Base-by-base conservation (phyloP, 768 basidiomycete genomes). In the Mycena maculata region DNA sequence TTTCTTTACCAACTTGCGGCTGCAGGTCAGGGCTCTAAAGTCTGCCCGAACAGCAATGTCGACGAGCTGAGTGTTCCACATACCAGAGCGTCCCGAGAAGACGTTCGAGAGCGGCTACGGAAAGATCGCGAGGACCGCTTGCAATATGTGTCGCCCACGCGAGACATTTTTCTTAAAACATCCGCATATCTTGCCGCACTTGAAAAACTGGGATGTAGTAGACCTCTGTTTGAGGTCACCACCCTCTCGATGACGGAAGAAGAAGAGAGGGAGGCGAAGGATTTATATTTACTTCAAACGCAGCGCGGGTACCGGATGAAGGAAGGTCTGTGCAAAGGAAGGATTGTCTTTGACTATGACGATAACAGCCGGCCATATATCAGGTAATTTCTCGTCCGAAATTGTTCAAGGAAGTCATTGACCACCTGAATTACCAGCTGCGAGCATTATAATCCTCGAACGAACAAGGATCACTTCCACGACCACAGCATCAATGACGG, bases 101-200 rank as follows among this genome's bases (percentile, higher is more conserved):
- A 59, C 15, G 31, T 59, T 16, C 25, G 9, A 13, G 58, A 59
- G 13, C 57, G 57, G 2, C 27, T 47, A 20, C 41, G 45, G 44
- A 42, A 57, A 9, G 55, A 42, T 25, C 41, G 30, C 6, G 42
- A 47, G 12, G 57, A 58, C 6, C 57, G 57, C 11, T 31, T 47
- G 15, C 42, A 47, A 33, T 47, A 45, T 58, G 28, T 33, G 3
- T 58, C 57, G 11, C 42, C 57, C 1, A 11, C 30, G 7, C 42
- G 57, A 4, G 57, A 47, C 30, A 47, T 58, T 11, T 58, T 58
- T 27, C 57, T 47, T 4, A 58, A 58, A 47, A 57, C 57, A 9
- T 36, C 22, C 1, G 27, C 57, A 10, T 58, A 45, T 20, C 18
- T 58, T 31, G 31, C 44, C 1, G 57, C 44, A 2, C 27, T 58